Conservation (phyloP, 108 stramenopile species). For the Ochromonas danica region DNA sequence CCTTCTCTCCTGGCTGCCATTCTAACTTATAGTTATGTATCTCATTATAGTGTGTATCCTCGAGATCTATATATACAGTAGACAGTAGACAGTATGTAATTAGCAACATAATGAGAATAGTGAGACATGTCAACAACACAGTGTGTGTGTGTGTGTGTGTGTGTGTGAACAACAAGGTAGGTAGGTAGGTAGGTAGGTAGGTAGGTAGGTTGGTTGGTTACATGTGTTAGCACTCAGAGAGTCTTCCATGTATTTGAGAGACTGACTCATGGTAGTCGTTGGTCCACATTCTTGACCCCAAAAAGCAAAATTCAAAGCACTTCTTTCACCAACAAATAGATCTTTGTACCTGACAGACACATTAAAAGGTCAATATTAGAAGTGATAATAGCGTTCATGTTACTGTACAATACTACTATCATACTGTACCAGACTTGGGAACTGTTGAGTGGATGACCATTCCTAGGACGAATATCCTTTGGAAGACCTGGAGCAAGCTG, state of each 20-base stretch:
- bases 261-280: background rate
- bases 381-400: background rate
- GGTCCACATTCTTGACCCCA: constrained; percentile 4
- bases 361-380: background rate
- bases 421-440: background rate
- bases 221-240: background rate
- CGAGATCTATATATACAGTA: constrained; percentile 58
- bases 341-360: background rate
- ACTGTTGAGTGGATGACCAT: background rate
- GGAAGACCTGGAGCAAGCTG: background rate
- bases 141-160: too few relatives aligned
- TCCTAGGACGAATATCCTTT: background rate
- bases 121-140: too few relatives aligned
- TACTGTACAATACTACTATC: background rate
- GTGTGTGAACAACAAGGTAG: too few relatives aligned
- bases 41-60: constrained; percentile 70
- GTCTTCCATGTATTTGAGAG: background rate
- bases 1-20: constrained; percentile 69
- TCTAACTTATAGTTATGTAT: constrained; percentile 85
- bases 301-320: background rate
- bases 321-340: background rate
- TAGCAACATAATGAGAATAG: too few relatives aligned
- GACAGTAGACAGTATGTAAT: too few relatives aligned
- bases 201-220: too few relatives aligned
- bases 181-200: too few relatives aligned